A percentile compares a stretch with the other conserved stretches of the same genome.
phyloP scores from a whole-genome alignment of 2,329 filamentous ascomycete species.

The Exophiala sideris region DNA sequence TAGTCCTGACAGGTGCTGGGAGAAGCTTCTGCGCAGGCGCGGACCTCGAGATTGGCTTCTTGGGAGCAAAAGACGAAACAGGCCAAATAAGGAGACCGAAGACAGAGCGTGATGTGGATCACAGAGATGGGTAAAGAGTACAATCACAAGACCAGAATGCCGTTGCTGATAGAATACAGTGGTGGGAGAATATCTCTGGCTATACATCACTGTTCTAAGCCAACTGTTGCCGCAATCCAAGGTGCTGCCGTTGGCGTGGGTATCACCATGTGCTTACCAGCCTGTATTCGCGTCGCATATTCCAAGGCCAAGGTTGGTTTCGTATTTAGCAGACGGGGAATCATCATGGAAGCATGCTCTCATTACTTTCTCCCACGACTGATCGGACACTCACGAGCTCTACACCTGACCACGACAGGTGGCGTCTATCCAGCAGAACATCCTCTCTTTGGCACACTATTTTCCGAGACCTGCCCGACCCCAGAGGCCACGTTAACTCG shows the following conservation, averaged over 20 bases:
- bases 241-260: conserved; percentile 60
- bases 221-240: conserved; percentile 58
- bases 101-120: conserved; percentile 28
- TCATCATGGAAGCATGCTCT: conserved; percentile 67
- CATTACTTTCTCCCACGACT: conserved; percentile 68
- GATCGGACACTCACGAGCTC: conserved; percentile 60
- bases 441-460: conserved; percentile 57
- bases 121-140: conserved; percentile 27
- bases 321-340: conserved; percentile 65
- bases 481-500: conserved; percentile 60
- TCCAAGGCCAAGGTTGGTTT: conserved; percentile 64
- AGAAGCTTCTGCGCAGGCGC: conserved; percentile 58
- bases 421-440: conserved; percentile 53
- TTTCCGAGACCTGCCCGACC: conserved; percentile 60
- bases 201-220: conserved; percentile 57
- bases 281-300: conserved; percentile 51
- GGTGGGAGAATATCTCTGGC: conserved; percentile 56
- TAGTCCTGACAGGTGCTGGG: conserved; percentile 56
- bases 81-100: conserved; percentile 19
- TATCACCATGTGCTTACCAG: conserved; percentile 60
- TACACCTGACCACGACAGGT: conserved; percentile 65
- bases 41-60: conserved; percentile 49
- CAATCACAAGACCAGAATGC: background rate
- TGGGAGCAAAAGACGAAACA: conserved; percentile 21
- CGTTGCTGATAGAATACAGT: conserved; percentile 29